phyloP scores from a whole-genome alignment of 2,329 filamentous ascomycete genomes.

The Raffaelea albimanens region DNA sequence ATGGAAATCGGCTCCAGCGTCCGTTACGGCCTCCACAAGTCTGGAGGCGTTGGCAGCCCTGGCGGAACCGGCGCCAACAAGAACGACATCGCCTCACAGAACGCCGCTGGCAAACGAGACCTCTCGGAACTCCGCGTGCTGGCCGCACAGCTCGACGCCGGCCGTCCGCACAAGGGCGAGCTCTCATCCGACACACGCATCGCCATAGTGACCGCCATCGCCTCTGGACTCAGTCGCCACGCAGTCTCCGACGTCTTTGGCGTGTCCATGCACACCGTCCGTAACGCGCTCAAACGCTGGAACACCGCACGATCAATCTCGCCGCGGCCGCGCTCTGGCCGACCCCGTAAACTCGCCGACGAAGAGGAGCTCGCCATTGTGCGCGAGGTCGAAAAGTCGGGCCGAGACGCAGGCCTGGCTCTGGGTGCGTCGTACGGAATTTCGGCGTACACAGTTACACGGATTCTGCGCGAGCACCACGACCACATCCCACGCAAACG shows the following conservation, averaged over 20 bases:
- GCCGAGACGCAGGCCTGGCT: background rate
- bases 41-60: background rate
- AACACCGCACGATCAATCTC: background rate
- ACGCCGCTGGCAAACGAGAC: background rate
- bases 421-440: background rate
- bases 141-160: conserved; percentile 1
- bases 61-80: too few relatives aligned
- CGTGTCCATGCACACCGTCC: conserved; percentile 5
- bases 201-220: conserved; percentile 4
- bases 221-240: conserved; percentile 2
- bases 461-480: conserved; percentile 3
- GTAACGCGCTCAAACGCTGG: conserved; percentile 5
- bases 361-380: conserved; percentile 4
- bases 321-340: conserved; percentile 4
- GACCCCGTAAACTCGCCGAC: conserved; percentile 4
- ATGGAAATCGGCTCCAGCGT: background rate
- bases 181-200: conserved; percentile 6
- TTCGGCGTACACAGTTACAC: conserved; percentile 1
- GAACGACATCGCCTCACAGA: too few relatives aligned
- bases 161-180: conserved; percentile 2
- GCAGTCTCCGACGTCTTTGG: conserved; percentile 5
- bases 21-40: background rate
- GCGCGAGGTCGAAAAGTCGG: background rate
- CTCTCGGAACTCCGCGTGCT: conserved; percentile 3
- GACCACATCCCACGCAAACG: background rate